Percentiles rank a stretch among this genome's conserved stretches.
phyloP scores from a whole-genome alignment of 306 rosid species.

The Boehmeria nivea region DNA sequence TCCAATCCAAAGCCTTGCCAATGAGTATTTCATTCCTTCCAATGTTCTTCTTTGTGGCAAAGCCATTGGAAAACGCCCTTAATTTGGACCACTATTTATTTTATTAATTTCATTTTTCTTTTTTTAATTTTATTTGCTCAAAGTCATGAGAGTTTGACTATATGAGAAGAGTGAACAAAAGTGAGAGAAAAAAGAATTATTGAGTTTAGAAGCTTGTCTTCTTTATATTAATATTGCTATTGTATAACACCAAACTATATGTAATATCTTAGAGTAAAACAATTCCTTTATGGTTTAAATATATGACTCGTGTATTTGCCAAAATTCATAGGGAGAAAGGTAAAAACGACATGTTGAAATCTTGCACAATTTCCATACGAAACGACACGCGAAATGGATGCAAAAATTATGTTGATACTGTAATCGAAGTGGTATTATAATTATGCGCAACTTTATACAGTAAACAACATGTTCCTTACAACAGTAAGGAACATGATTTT shows the following conservation, averaged over 20 bases:
- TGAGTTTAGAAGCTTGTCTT: not conserved
- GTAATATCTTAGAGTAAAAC: no score
- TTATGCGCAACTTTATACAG: no score
- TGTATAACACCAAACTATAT: no score
- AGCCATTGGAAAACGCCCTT: conserved; percentile 57
- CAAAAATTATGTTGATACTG: no score
- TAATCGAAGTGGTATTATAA: no score
- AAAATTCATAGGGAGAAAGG: no score
- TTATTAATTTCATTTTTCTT: not conserved
- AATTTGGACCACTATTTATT: not conserved
- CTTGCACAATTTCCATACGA: no score
- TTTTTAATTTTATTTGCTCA: not conserved
- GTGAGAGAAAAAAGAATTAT: not conserved
- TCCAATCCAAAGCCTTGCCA: conserved; percentile 52
- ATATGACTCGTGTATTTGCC: not conserved
- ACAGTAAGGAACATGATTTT: no score
- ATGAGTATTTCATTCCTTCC: conserved; percentile 72
- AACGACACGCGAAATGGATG: no score
- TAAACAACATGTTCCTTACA: no score
- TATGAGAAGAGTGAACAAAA: conserved; percentile 10
- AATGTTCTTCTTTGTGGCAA: conserved; percentile 79
- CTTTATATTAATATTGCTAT: not conserved
- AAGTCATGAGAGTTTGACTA: conserved; percentile 63
- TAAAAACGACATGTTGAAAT: no score
- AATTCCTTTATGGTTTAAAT: not conserved